These are phyloP conservation scores for Darksidea phi DNA, from an alignment of 495 filamentous ascomycete genomes.

Conservation along the genomic window DNA sequence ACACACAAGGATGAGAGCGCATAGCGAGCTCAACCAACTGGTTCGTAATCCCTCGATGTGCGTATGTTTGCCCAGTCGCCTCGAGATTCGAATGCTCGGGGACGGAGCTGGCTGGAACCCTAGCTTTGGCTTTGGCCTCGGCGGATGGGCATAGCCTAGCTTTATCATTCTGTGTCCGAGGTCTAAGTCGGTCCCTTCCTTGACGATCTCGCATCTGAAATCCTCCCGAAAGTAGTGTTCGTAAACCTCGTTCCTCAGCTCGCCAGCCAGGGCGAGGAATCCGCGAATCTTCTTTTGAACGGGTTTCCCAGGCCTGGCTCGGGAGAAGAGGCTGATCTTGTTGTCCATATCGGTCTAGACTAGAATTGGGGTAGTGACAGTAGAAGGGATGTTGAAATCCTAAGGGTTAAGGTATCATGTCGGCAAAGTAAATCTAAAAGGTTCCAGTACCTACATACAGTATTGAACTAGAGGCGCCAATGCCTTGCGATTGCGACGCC, in stretches of 20 bases:
- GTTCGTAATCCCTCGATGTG: conserved; percentile 23
- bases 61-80: conserved; percentile 16
- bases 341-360: neutral
- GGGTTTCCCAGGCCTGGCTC: neutral
- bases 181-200: conserved; percentile 3
- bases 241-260: conserved; percentile 31
- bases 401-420: no score
- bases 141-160: neutral
- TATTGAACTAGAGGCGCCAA: no score
- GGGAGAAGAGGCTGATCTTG: neutral
- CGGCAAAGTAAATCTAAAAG: no score
- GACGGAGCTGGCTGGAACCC: neutral
- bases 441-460: no score
- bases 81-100: conserved; percentile 13
- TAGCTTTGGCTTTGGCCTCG: neutral
- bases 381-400: no score
- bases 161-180: neutral
- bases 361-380: neutral
- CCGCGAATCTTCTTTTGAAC: conserved; percentile 5
- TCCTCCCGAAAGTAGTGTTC: conserved; percentile 19
- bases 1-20: conserved; percentile 30
- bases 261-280: conserved; percentile 29
- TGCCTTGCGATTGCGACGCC: no score
- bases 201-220: conserved; percentile 19
- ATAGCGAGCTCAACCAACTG: conserved; percentile 22